phyloP scores from a whole-genome alignment of 2,329 filamentous ascomycete genomes.

The Volutella citrinella region DNA sequence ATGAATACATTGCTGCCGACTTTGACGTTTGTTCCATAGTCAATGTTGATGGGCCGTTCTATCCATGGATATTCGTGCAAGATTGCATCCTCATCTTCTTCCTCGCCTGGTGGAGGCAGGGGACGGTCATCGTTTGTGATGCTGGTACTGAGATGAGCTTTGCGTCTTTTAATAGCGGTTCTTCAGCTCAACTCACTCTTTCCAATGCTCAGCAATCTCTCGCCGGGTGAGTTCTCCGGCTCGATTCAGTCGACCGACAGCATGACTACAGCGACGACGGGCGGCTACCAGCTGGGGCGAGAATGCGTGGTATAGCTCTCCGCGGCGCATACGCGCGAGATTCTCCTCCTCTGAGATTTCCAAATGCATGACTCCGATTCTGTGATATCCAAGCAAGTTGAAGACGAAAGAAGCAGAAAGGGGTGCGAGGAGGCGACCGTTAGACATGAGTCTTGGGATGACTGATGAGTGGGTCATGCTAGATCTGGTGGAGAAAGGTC shows the following conservation, averaged over 20 bases:
- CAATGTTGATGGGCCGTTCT: slow-evolving; percentile 65
- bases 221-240: slow-evolving; percentile 59
- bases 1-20: slow-evolving; percentile 68
- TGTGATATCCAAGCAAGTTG: too few relatives aligned
- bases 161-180: too few relatives aligned
- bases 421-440: too few relatives aligned
- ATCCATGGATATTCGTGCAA: slow-evolving; percentile 67
- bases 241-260: slow-evolving; percentile 62
- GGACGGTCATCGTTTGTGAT: slow-evolving; percentile 60
- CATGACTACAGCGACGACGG: slow-evolving; percentile 59
- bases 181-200: slow-evolving; percentile 66
- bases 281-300: slow-evolving; percentile 63
- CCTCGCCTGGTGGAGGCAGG: slow-evolving; percentile 57
- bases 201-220: slow-evolving; percentile 64
- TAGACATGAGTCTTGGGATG: too few relatives aligned
- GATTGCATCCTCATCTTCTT: slow-evolving; percentile 62
- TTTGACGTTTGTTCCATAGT: slow-evolving; percentile 75
- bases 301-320: slow-evolving; percentile 74
- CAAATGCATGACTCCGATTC: too few relatives aligned
- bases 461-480: too few relatives aligned
- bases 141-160: too few relatives aligned
- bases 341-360: slow-evolving; percentile 45
- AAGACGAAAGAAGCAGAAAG: too few relatives aligned
- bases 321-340: slow-evolving; percentile 55
- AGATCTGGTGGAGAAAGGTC: too few relatives aligned